These are phyloP conservation scores for Osmozyma mogii DNA, from an alignment of 805 yeast genomes.

Conservation along the genomic window DNA sequence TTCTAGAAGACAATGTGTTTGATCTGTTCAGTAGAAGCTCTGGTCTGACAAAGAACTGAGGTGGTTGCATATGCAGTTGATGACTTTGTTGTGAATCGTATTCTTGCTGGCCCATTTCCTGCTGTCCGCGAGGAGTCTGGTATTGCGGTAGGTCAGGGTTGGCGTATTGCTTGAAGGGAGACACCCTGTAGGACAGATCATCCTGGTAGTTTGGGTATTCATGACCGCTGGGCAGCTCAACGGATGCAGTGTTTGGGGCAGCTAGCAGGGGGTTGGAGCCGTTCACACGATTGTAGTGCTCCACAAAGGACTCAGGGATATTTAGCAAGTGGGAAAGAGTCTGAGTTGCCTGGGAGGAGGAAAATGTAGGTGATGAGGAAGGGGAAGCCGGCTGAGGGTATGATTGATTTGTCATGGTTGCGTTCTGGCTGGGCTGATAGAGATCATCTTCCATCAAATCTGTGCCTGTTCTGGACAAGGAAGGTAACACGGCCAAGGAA, in stretches of 20 bases:
- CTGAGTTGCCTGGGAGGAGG: conserved; percentile 11
- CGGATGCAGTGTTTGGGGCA: too few relatives aligned
- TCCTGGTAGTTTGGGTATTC: conserved; percentile 10
- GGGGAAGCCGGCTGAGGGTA: not conserved
- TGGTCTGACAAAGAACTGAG: not conserved
- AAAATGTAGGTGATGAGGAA: too few relatives aligned
- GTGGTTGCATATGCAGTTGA: conserved; percentile 1
- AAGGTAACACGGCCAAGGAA: conserved; percentile 43
- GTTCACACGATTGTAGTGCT: conserved; percentile 15
- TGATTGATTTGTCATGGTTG: not conserved
- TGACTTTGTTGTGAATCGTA: conserved; percentile 11
- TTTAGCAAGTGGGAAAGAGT: conserved; percentile 21
- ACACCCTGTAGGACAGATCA: conserved; percentile 5
- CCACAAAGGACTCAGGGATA: conserved; percentile 25
- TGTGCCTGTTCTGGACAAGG: conserved; percentile 43
- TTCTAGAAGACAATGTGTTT: conserved; percentile 2
- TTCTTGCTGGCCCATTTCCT: conserved; percentile 6
- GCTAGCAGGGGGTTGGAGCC: too few relatives aligned
- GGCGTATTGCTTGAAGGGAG: conserved; percentile 34
- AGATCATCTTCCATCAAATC: conserved; percentile 57
- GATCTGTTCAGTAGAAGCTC: conserved; percentile 2
- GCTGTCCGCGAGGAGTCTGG: conserved; percentile 6
- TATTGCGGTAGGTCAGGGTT: conserved; percentile 23
- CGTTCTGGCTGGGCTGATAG: conserved; percentile 21
- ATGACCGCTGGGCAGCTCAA: too few relatives aligned